Evolutionary conservation across 495 filamentous ascomycete species (phyloP).

Genomic region (Podospora didyma): DNA sequence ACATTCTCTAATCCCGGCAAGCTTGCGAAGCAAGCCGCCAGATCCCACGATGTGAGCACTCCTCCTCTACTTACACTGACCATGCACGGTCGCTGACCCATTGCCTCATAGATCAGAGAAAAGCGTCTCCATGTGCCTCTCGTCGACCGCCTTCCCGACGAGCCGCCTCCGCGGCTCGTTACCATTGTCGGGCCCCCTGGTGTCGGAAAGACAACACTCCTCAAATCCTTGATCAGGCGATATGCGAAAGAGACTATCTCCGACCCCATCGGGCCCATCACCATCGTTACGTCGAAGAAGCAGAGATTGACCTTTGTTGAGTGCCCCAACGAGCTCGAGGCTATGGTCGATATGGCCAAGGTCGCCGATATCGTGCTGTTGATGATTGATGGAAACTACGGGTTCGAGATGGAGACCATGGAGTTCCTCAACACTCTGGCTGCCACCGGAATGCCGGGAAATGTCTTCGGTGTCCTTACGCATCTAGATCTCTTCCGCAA

Average conservation of each 20-base stretch:
- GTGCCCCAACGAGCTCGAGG: conserved; percentile 90
- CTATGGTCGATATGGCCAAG: conserved; percentile 93
- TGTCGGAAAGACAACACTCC: conserved; percentile 61
- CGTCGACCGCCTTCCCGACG: conserved; percentile 90
- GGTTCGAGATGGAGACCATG: conserved; percentile 99
- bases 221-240: conserved; percentile 87
- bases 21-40: conserved; percentile 74
- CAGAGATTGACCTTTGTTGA: conserved; percentile 92
- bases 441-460: conserved; percentile 92
- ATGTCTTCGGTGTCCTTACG: conserved; percentile 94
- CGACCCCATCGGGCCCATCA: conserved; percentile 85
- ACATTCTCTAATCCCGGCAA: conserved; percentile 80
- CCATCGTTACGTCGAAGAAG: conserved; percentile 89
- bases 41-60: conserved; percentile 79
- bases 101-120: conserved; percentile 70
- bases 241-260: conserved; percentile 95
- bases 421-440: conserved; percentile 92
- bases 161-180: conserved; percentile 89
- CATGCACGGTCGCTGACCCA: neutral
- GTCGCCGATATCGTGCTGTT: conserved; percentile 93
- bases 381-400: conserved; percentile 97
- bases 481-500: conserved; percentile 95
- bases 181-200: conserved; percentile 91
- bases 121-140: conserved; percentile 93
- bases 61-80: neutral